A percentile compares a stretch with the other conserved stretches of the same genome.
phyloP scores from a whole-genome alignment of 2,329 filamentous ascomycete species.

The Epichloe bromicola region DNA sequence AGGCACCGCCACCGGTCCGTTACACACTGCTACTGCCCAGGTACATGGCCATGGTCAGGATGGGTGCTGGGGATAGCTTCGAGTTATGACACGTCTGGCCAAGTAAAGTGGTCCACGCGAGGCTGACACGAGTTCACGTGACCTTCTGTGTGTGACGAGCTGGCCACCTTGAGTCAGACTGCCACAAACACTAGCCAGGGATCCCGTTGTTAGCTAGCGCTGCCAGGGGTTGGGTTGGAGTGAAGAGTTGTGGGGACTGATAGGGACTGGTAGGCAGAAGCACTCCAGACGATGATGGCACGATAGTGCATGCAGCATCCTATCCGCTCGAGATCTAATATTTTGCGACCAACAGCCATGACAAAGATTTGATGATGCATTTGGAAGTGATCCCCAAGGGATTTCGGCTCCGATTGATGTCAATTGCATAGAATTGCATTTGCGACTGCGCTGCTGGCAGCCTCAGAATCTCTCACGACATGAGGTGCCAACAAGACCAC shows the following conservation, averaged over 20 bases:
- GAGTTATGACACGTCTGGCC: constrained; percentile 7
- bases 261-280: background rate
- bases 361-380: background rate
- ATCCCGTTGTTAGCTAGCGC: background rate
- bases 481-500: background rate
- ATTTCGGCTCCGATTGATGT: background rate
- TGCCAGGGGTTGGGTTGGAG: background rate
- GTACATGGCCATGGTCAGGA: background rate
- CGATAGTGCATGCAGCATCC: constrained; percentile 8
- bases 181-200: background rate
- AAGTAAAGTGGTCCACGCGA: background rate
- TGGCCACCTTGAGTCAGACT: background rate
- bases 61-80: constrained; percentile 3
- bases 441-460: background rate
- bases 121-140: constrained; percentile 5
- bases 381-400: background rate
- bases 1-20: background rate
- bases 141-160: background rate
- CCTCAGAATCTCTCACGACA: background rate
- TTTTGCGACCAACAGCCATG: background rate
- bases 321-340: background rate
- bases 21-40: background rate
- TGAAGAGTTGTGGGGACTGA: background rate
- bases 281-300: constrained; percentile 4
- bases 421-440: background rate